Conservation (phyloP, 192 early-diverging fungal species). For the Coemansia sp. region DNA sequence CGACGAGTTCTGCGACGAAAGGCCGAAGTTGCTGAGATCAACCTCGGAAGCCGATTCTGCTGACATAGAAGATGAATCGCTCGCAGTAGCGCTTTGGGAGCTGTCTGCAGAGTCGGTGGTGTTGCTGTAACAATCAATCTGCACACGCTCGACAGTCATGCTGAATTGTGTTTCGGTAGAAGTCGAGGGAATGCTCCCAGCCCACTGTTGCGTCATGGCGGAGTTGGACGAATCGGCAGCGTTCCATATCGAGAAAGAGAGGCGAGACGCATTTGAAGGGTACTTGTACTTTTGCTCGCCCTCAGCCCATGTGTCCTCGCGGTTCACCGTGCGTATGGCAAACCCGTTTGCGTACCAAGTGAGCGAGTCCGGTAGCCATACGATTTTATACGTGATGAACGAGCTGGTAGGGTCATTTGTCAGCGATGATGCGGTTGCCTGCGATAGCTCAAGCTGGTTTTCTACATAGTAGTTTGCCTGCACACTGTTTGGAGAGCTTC, state of each 20-base stretch:
- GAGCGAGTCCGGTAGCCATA: conserved; percentile 61
- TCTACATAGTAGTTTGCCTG: conserved; percentile 64
- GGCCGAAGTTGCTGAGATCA: conserved; percentile 46
- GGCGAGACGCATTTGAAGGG: conserved; percentile 48
- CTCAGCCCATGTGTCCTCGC: conserved; percentile 52
- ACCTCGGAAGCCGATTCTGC: conserved; percentile 10
- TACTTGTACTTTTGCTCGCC: conserved; percentile 51
- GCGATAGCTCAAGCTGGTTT: conserved; percentile 41
- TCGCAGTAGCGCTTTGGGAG: neutral
- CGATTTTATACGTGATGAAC: conserved; percentile 61
- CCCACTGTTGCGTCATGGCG: conserved; percentile 54
- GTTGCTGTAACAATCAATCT: conserved; percentile 56
- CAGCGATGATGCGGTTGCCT: conserved; percentile 23
- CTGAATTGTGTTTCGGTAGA: conserved; percentile 45
- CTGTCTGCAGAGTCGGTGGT: conserved; percentile 4
- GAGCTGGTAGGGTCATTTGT: conserved; percentile 37
- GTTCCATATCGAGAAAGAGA: conserved; percentile 66
- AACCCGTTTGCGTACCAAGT: conserved; percentile 59
- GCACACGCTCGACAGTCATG: conserved; percentile 55
- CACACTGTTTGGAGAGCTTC: conserved; percentile 53
- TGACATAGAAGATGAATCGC: neutral
- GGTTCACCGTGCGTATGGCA: conserved; percentile 53
- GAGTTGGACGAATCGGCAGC: conserved; percentile 40
- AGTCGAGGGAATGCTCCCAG: conserved; percentile 39
- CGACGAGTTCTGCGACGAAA: conserved; percentile 8